A percentile compares a stretch with the other conserved stretches of the same genome.
Conservation (phyloP, 441 rosid species). For the Jatropha multifida region DNA sequence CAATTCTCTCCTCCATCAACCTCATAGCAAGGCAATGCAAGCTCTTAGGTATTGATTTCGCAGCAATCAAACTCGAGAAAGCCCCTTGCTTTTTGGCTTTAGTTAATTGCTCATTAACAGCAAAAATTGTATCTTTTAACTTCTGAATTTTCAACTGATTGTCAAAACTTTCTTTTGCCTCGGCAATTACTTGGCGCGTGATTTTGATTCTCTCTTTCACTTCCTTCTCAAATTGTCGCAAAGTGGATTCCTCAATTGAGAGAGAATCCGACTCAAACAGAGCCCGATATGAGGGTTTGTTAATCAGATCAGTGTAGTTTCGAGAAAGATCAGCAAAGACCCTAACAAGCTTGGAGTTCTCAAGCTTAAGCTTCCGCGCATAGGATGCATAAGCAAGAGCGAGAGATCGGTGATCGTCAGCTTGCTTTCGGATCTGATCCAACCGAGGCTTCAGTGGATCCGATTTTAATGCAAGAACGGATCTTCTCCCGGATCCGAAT, state of each 20-base stretch:
- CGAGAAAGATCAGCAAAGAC: constrained; percentile 84
- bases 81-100: constrained; percentile 95
- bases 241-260: constrained; percentile 62
- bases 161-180: constrained; percentile 91
- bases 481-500: constrained; percentile 62
- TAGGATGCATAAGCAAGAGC: constrained; percentile 85
- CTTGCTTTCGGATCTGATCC: constrained; percentile 93
- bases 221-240: constrained; percentile 88
- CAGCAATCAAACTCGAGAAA: constrained; percentile 86
- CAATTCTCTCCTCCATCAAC: constrained; percentile 90
- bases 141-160: constrained; percentile 95
- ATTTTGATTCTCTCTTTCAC: constrained; percentile 85
- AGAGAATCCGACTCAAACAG: constrained; percentile 59
- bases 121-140: constrained; percentile 83
- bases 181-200: constrained; percentile 83
- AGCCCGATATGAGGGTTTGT: constrained; percentile 58
- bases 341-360: constrained; percentile 86
- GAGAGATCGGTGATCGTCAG: constrained; percentile 80
- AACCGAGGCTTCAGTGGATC: constrained; percentile 88
- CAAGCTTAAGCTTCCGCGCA: constrained; percentile 94
- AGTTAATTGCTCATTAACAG: constrained; percentile 74
- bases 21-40: constrained; percentile 93
- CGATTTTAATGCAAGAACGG: constrained; percentile 75
- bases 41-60: constrained; percentile 90
- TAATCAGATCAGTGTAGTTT: constrained; percentile 76